Percentiles rank a stretch among this genome's conserved stretches.
Conservation (phyloP, 2,329 filamentous ascomycete genomes). For the Colletotrichum ledebouriae region DNA sequence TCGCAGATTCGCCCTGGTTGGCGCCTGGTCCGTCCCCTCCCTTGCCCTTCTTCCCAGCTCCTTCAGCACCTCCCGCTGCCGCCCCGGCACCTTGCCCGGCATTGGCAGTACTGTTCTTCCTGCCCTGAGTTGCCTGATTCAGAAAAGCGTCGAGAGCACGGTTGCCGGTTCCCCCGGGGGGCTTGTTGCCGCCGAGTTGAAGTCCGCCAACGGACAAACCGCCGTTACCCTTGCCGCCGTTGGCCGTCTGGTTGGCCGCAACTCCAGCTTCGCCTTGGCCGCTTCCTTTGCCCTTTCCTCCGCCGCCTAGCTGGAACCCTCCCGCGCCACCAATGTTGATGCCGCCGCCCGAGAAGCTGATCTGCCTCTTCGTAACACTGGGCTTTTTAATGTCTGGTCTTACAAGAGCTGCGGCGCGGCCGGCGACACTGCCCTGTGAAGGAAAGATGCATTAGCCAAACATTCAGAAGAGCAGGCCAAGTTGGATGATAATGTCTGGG, state of each 20-base stretch:
- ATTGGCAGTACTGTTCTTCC: constrained; percentile 34
- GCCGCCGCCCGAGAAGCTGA: constrained; percentile 26
- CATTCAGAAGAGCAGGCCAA: too few species aligned
- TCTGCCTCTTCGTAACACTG: constrained; percentile 19
- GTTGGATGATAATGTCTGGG: background rate
- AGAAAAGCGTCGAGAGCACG: constrained; percentile 31
- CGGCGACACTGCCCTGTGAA: constrained; percentile 26
- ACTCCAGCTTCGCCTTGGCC: constrained; percentile 13
- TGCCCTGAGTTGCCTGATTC: constrained; percentile 14
- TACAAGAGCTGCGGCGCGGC: constrained; percentile 33
- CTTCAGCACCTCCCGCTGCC: constrained; percentile 16
- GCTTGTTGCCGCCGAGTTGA: constrained; percentile 20
- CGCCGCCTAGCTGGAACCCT: background rate
- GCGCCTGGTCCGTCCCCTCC: constrained; percentile 14
- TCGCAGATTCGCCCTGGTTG: constrained; percentile 27
- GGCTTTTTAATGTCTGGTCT: constrained; percentile 13
- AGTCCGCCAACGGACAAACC: constrained; percentile 29
- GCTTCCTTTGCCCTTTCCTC: too few species aligned
- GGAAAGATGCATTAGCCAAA: background rate
- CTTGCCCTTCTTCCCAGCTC: constrained; percentile 15
- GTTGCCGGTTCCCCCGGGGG: constrained; percentile 26
- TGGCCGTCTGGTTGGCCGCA: constrained; percentile 17
- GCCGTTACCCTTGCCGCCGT: constrained; percentile 18
- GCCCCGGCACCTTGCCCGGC: constrained; percentile 11
- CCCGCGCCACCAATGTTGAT: constrained; percentile 29